Evolutionary conservation across 345 rosid species (phyloP).

Genomic region (Abelmoschus esculentus): DNA sequence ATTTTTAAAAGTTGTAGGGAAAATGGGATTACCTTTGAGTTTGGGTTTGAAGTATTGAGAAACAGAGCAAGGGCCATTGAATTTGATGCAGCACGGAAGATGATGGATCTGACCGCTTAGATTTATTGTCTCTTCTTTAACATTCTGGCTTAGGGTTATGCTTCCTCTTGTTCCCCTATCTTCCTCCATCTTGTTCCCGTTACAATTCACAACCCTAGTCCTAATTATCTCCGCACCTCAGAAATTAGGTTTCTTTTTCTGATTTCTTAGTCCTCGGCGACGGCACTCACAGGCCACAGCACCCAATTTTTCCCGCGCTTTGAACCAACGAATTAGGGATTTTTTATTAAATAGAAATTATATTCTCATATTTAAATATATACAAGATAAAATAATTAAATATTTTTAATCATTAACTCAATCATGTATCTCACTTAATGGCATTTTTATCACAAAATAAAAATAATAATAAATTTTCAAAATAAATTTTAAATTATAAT

Average conservation of each 20-base stretch:
- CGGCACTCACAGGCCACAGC: neutral
- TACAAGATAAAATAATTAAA: too few relatives aligned
- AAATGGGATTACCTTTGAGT: conserved; percentile 31
- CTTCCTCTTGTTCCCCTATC: conserved; percentile 23
- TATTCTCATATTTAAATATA: too few relatives aligned
- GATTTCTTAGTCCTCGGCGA: neutral
- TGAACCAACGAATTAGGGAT: neutral
- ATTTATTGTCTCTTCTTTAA: conserved; percentile 20
- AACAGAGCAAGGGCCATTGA: conserved; percentile 57
- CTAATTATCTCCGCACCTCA: neutral
- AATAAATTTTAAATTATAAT: too few relatives aligned
- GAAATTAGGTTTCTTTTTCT: conserved; percentile 11
- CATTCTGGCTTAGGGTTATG: conserved; percentile 28
- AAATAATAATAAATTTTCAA: too few relatives aligned
- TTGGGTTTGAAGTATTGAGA: conserved; percentile 80
- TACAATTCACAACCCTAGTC: conserved; percentile 3
- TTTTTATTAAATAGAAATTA: too few relatives aligned
- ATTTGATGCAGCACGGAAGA: conserved; percentile 81
- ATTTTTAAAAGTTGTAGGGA: neutral
- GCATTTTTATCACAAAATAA: too few relatives aligned
- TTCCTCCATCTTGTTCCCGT: conserved; percentile 15
- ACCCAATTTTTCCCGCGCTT: neutral
- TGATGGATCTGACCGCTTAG: conserved; percentile 54
- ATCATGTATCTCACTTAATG: too few relatives aligned
- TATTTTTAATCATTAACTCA: too few relatives aligned